A percentile compares a stretch with the other conserved stretches of the same genome.
Evolutionary conservation across 768 basidiomycete genomes (phyloP).

Genomic region (Suillus cothurnatus): DNA sequence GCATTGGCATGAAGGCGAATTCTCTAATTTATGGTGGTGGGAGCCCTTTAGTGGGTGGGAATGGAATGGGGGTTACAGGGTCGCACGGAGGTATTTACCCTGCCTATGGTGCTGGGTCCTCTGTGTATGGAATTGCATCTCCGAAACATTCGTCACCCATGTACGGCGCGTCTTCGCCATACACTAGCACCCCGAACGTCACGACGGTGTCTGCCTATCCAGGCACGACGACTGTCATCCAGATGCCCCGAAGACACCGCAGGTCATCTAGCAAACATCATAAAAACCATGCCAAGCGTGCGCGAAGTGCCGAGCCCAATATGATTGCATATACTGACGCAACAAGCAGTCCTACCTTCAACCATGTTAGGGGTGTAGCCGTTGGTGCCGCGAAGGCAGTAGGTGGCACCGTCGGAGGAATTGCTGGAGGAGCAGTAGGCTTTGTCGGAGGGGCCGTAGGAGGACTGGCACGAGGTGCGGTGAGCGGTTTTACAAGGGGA

Average conservation of each 20-base stretch:
- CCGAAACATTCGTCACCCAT: neutral
- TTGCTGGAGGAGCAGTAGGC: conserved; percentile 7
- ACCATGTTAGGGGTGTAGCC: neutral
- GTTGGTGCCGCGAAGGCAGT: conserved; percentile 4
- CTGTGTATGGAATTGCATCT: neutral
- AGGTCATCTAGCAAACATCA: conserved; percentile 1
- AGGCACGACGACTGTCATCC: conserved; percentile 11
- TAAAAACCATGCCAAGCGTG: neutral
- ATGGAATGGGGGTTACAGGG: neutral
- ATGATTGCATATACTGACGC: neutral
- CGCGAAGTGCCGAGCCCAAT: conserved; percentile 10
- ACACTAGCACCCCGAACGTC: neutral
- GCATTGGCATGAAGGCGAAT: neutral
- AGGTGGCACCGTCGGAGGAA: conserved; percentile 1
- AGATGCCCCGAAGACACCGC: conserved; percentile 10
- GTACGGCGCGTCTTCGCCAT: neutral
- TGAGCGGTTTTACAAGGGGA: conserved; percentile 3
- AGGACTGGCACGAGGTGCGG: conserved; percentile 8
- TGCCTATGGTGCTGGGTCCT: neutral
- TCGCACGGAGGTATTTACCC: neutral
- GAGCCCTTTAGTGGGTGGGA: neutral
- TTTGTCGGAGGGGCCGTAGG: conserved; percentile 9
- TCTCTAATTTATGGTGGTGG: neutral
- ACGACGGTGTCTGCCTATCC: conserved; percentile 6
- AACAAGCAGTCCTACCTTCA: neutral